A percentile compares a stretch with the other conserved stretches of the same genome.
Conservation (phyloP, 768 basidiomycete species). For the Suillus sp. region DNA sequence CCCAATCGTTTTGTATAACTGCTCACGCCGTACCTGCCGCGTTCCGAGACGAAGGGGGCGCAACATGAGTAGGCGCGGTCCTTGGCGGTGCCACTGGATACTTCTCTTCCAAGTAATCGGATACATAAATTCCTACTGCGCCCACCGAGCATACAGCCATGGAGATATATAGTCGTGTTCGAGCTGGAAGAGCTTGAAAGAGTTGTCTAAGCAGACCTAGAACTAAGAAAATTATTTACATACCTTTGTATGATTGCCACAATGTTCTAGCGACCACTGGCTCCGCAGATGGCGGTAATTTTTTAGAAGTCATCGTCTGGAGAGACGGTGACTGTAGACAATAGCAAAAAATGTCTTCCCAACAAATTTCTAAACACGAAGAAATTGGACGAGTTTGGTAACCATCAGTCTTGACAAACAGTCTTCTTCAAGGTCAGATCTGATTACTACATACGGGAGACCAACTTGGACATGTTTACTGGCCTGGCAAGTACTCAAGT, state of each 20-base stretch:
- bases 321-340: background rate
- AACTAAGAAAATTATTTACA: slow-evolving; percentile 11
- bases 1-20: slow-evolving; percentile 7
- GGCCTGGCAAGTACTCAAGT: slow-evolving; percentile 58
- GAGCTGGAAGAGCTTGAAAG: slow-evolving; percentile 51
- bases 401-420: no score
- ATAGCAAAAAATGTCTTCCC: background rate
- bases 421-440: background rate
- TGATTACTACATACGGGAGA: background rate
- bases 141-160: slow-evolving; percentile 51
- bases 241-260: slow-evolving; percentile 50
- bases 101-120: slow-evolving; percentile 53
- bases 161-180: slow-evolving; percentile 54
- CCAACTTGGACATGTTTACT: slow-evolving; percentile 60
- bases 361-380: background rate
- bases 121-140: slow-evolving; percentile 46
- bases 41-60: background rate
- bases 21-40: background rate
- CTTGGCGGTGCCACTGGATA: slow-evolving; percentile 25
- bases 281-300: slow-evolving; percentile 12
- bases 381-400: background rate
- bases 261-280: slow-evolving; percentile 28
- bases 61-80: background rate
- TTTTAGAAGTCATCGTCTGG: slow-evolving; percentile 5
- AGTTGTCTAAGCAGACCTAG: slow-evolving; percentile 17